These are phyloP conservation scores for Bipolaris zeicola DNA, from an alignment of 2,329 filamentous ascomycete genomes.

Conservation along the genomic window DNA sequence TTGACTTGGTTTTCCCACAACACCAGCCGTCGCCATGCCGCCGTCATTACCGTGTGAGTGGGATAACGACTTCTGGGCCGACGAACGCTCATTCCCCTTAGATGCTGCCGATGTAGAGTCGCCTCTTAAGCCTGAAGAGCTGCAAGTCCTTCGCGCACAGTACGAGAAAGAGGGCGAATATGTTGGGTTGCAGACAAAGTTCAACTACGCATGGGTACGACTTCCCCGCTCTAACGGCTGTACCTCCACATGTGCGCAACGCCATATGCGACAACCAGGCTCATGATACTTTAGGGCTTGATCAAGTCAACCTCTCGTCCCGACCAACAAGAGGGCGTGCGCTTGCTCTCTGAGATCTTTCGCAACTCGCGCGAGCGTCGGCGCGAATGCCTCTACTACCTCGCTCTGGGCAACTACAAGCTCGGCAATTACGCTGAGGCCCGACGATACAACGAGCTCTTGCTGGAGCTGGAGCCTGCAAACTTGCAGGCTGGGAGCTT, in stretches of 20 bases:
- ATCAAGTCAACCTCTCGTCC: slow-evolving; percentile 86
- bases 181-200: slow-evolving; percentile 96
- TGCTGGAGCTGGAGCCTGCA: slow-evolving; percentile 86
- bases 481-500: slow-evolving; percentile 92
- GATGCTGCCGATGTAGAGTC: slow-evolving; percentile 98
- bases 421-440: slow-evolving; percentile 97
- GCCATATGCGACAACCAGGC: slow-evolving; percentile 7
- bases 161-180: slow-evolving; percentile 98
- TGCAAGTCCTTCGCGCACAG: slow-evolving; percentile 88
- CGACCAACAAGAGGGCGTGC: slow-evolving; percentile 94
- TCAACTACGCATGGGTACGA: slow-evolving; percentile 97
- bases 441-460: slow-evolving; percentile 88
- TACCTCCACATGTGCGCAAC: slow-evolving; percentile 1
- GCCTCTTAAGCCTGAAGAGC: slow-evolving; percentile 87
- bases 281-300: slow-evolving; percentile 67
- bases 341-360: slow-evolving; percentile 95
- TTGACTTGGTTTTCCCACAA: slow-evolving; percentile 3
- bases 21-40: slow-evolving; percentile 31
- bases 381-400: slow-evolving; percentile 97
- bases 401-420: slow-evolving; percentile 97
- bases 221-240: slow-evolving; percentile 4
- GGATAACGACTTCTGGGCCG: slow-evolving; percentile 10
- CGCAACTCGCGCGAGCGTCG: slow-evolving; percentile 88
- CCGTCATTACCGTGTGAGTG: slow-evolving; percentile 47
- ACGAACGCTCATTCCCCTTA: slow-evolving; percentile 52